phyloP scores from a whole-genome alignment of 257 asterid species.

The Jacaranda copaia region DNA sequence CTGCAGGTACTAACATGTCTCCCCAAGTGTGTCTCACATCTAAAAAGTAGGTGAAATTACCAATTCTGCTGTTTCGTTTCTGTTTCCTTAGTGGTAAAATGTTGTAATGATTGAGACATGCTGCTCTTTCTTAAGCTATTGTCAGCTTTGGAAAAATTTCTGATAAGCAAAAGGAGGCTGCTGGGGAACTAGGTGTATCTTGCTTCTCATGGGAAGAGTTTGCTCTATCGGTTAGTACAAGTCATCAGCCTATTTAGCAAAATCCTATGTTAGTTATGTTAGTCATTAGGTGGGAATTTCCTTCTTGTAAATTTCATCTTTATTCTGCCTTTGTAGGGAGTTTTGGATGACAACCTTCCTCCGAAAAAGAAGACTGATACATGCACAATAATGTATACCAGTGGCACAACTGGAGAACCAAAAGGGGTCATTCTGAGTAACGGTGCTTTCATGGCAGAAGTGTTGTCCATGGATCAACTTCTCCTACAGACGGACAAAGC shows the following conservation, averaged over 20 bases:
- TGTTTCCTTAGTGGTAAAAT: not conserved
- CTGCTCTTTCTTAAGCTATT: constrained; percentile 60
- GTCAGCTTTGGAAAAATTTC: constrained; percentile 80
- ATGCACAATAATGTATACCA: constrained; percentile 93
- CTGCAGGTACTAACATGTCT: constrained; percentile 85
- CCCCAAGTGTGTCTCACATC: constrained; percentile 62
- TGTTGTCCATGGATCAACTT: constrained; percentile 77
- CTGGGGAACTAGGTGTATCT: constrained; percentile 72
- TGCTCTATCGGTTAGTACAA: constrained; percentile 55
- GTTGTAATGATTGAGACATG: constrained; percentile 28
- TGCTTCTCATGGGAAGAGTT: constrained; percentile 94
- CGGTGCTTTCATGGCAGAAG: constrained; percentile 83
- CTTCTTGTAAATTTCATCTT: not conserved
- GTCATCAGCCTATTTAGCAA: not conserved
- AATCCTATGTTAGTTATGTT: not conserved
- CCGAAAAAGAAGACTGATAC: constrained; percentile 59
- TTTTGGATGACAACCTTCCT: constrained; percentile 62
- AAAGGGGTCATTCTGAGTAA: constrained; percentile 84
- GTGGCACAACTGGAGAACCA: constrained; percentile 98
- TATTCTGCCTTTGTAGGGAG: constrained; percentile 54
- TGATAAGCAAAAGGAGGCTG: constrained; percentile 65
- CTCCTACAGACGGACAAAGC: constrained; percentile 67
- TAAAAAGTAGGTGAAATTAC: constrained; percentile 67
- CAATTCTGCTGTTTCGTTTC: not conserved
- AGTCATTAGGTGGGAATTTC: not conserved